Evolutionary conservation across 2,329 filamentous ascomycete genomes (phyloP).

Genomic region (Talaromyces sp.): DNA sequence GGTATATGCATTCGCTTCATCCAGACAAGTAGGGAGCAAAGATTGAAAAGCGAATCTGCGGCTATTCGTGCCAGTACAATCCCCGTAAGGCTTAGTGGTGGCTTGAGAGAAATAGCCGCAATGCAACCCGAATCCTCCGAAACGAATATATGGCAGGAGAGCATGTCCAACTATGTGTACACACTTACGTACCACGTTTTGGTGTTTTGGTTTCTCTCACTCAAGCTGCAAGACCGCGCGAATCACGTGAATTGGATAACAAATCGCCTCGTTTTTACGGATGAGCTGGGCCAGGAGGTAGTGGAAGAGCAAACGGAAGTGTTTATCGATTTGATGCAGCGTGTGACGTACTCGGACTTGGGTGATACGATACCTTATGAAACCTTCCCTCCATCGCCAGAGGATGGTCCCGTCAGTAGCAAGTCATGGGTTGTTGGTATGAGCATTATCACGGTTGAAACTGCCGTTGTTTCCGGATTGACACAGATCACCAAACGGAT

Average conservation of each 20-base stretch:
- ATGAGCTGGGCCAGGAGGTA: conserved; percentile 68
- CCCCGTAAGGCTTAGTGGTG: conserved; percentile 43
- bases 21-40: conserved; percentile 72
- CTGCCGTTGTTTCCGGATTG: conserved; percentile 45
- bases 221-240: conserved; percentile 79
- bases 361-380: conserved; percentile 59
- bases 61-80: conserved; percentile 34
- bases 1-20: conserved; percentile 93
- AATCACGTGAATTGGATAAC: conserved; percentile 88
- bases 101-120: conserved; percentile 42
- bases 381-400: conserved; percentile 40
- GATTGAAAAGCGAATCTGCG: conserved; percentile 34
- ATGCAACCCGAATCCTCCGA: conserved; percentile 31
- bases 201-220: conserved; percentile 90
- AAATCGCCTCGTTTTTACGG: conserved; percentile 73
- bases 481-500: conserved; percentile 52
- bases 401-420: conserved; percentile 42
- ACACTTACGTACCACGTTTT: conserved; percentile 93
- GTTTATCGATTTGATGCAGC: conserved; percentile 91
- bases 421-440: conserved; percentile 53
- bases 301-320: conserved; percentile 91
- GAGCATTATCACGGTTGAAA: conserved; percentile 52
- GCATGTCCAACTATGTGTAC: conserved; percentile 89
- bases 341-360: conserved; percentile 79
- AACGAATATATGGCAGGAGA: conserved; percentile 55